Conservation (phyloP, 2,329 filamentous ascomycete species). For the Fusarium sp. region DNA sequence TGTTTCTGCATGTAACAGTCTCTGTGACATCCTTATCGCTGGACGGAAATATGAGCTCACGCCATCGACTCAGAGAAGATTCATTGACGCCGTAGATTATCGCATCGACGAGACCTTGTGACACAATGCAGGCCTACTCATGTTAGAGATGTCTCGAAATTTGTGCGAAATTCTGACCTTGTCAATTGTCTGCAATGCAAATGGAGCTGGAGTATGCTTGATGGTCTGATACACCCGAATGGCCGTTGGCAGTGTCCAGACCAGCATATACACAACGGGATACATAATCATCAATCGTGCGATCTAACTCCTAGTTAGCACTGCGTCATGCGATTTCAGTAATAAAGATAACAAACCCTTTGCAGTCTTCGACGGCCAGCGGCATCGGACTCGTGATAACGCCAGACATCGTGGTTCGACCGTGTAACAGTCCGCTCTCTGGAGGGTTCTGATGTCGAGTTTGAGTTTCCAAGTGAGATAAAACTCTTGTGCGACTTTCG, state of each 20-base stretch:
- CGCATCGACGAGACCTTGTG: not conserved
- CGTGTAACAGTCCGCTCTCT: not conserved
- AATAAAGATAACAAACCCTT: not conserved
- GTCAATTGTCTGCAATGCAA: not conserved
- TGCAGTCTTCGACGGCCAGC: not conserved
- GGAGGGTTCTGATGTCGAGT: not conserved
- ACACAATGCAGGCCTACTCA: not conserved
- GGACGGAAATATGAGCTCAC: not conserved
- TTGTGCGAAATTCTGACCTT: not conserved
- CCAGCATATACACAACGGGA: not conserved
- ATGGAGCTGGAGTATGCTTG: not conserved
- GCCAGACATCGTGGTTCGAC: not conserved
- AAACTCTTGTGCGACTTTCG: not conserved
- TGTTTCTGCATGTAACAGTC: not conserved
- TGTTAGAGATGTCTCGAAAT: rapidly evolving
- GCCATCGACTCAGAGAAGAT: not conserved
- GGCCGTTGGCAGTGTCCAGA: not conserved
- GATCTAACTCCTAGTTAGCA: not conserved
- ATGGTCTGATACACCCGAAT: not conserved
- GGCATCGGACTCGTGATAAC: not conserved
- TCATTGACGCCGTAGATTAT: not conserved
- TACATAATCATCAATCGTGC: not conserved
- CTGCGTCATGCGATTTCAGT: rapidly evolving
- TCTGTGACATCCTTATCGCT: not conserved
- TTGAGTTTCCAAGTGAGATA: not conserved